Evolutionary conservation across 2,329 filamentous ascomycete species (phyloP).

Genomic region (Lecanicillium sp.): DNA sequence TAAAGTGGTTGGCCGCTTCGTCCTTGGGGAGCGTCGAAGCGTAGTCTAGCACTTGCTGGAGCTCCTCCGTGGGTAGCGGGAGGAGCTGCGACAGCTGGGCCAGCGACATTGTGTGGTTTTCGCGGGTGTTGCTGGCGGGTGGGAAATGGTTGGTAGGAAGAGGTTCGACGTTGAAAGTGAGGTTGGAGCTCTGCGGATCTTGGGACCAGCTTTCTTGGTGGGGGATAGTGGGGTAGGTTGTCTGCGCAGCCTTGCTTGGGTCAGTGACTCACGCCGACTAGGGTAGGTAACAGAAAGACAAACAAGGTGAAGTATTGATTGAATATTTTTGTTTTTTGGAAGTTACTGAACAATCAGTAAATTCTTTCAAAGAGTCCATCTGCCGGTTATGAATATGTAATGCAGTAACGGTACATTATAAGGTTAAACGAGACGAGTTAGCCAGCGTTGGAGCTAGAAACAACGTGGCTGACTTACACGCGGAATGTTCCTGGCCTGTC

Average conservation of each 20-base stretch:
- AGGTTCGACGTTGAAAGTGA: background rate
- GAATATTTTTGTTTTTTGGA: no score
- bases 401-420: no score
- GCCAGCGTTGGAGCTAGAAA: no score
- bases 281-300: no score
- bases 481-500: no score
- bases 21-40: slow-evolving; percentile 66
- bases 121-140: background rate
- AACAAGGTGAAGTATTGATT: no score
- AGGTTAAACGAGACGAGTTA: no score
- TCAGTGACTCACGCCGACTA: slow-evolving; percentile 1
- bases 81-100: slow-evolving; percentile 72
- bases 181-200: no score
- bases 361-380: no score
- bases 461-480: no score
- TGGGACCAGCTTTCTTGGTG: background rate
- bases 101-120: slow-evolving; percentile 36
- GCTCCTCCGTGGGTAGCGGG: slow-evolving; percentile 75
- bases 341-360: no score
- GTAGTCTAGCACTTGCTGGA: slow-evolving; percentile 80
- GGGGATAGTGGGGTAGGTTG: background rate
- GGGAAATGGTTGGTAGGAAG: background rate
- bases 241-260: background rate
- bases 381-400: no score
- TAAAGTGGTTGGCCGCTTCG: slow-evolving; percentile 76